Evolutionary conservation across 768 basidiomycete genomes (phyloP).

Genomic region (Trametes coccinea): DNA sequence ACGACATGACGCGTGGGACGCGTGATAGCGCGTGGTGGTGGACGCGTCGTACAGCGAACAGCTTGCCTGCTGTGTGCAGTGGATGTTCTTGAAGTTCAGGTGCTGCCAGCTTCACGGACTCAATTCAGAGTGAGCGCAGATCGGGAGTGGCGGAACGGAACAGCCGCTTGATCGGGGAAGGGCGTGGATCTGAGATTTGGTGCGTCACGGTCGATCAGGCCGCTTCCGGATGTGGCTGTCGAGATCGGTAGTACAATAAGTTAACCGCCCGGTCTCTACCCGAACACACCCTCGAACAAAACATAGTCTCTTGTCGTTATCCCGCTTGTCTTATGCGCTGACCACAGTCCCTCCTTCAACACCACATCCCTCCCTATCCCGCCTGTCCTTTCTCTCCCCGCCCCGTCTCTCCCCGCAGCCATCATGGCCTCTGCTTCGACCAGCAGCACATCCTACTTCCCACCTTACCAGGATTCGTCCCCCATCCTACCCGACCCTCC

Average conservation of each 20-base stretch:
- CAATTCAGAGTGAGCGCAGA: too few species aligned
- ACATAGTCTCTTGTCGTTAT: too few species aligned
- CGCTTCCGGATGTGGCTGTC: too few species aligned
- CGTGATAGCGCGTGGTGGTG: not conserved
- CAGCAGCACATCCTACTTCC: conserved; percentile 8
- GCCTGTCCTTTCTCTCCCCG: not conserved
- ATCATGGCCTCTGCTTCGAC: conserved; percentile 11
- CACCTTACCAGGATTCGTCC: conserved; percentile 10
- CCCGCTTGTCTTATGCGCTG: not conserved
- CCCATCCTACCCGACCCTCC: conserved; percentile 10
- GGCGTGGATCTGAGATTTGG: not conserved
- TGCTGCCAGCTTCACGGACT: too few species aligned
- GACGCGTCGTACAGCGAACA: not conserved
- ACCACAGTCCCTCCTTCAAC: not conserved
- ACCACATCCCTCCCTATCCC: not conserved
- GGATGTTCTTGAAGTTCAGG: too few species aligned
- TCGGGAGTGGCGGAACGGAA: too few species aligned
- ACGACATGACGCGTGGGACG: not conserved
- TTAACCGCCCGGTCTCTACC: too few species aligned
- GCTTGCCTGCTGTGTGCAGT: too few species aligned
- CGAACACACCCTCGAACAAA: too few species aligned
- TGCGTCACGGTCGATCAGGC: too few species aligned
- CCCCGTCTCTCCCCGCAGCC: too few species aligned
- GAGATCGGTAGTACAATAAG: not conserved
- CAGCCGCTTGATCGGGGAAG: too few species aligned